These are phyloP conservation scores for Yarrowia phangngaensis DNA, from an alignment of 805 yeast species.

Conservation along the genomic window DNA sequence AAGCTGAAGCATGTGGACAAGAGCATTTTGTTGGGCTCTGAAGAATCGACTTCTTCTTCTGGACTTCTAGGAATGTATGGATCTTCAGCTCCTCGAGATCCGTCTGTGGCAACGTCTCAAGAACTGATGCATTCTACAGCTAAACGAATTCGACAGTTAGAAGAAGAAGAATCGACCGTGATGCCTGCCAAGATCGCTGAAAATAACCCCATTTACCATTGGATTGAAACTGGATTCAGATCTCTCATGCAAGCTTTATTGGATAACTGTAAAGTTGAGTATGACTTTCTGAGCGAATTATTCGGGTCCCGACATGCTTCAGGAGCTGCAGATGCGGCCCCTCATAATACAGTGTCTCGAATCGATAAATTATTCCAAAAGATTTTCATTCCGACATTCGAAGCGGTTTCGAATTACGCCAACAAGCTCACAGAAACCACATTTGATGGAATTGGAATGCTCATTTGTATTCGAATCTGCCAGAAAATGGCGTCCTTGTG, in stretches of 20 bases:
- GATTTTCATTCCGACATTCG: slow-evolving; percentile 53
- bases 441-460: slow-evolving; percentile 73
- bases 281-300: slow-evolving; percentile 65
- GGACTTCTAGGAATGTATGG: slow-evolving; percentile 14
- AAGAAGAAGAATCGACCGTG: slow-evolving; percentile 52
- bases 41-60: slow-evolving; percentile 35
- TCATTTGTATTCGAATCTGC: slow-evolving; percentile 67
- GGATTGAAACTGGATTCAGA: slow-evolving; percentile 69
- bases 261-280: slow-evolving; percentile 76
- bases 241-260: slow-evolving; percentile 68
- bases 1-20: slow-evolving; percentile 54
- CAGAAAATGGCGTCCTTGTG: slow-evolving; percentile 62
- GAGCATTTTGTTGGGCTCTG: slow-evolving; percentile 53
- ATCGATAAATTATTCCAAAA: slow-evolving; percentile 41
- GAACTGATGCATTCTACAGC: slow-evolving; percentile 21
- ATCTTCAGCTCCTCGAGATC: slow-evolving; percentile 43
- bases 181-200: slow-evolving; percentile 85
- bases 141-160: slow-evolving; percentile 19
- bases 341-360: slow-evolving; percentile 24
- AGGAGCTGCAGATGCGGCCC: slow-evolving; percentile 22
- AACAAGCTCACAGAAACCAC: slow-evolving; percentile 40
- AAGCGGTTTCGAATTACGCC: slow-evolving; percentile 49
- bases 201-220: slow-evolving; percentile 57
- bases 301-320: slow-evolving; percentile 50
- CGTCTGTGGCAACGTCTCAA: slow-evolving; percentile 46